These are phyloP conservation scores for Penicillium palitans DNA, from an alignment of 2,329 filamentous ascomycete genomes.

Conservation along the genomic window DNA sequence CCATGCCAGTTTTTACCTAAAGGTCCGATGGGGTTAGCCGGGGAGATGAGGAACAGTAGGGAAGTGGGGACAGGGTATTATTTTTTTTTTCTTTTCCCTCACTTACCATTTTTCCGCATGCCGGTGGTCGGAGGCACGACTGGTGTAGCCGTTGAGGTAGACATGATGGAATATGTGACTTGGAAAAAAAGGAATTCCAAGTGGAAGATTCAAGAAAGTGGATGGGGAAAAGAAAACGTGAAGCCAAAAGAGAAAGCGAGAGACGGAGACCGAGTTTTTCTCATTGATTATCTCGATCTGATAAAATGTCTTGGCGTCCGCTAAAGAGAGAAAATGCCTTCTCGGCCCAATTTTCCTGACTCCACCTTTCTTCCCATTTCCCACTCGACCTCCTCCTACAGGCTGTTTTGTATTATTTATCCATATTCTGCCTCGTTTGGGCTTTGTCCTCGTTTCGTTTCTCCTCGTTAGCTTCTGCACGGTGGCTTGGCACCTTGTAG, in stretches of 20 bases:
- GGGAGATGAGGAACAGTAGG: slow-evolving; percentile 14
- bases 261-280: slow-evolving; percentile 13
- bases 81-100: slow-evolving; percentile 1
- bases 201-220: background rate
- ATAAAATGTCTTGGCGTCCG: slow-evolving; percentile 43
- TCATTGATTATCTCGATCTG: slow-evolving; percentile 42
- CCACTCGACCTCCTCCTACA: slow-evolving; percentile 4
- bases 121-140: slow-evolving; percentile 48
- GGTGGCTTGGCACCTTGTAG: slow-evolving; percentile 16
- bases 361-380: slow-evolving; percentile 10
- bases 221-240: slow-evolving; percentile 1
- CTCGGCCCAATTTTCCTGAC: slow-evolving; percentile 10
- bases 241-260: slow-evolving; percentile 6
- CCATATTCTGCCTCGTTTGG: background rate
- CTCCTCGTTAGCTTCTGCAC: slow-evolving; percentile 7
- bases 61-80: slow-evolving; percentile 12
- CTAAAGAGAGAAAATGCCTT: slow-evolving; percentile 18
- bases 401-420: background rate
- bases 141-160: slow-evolving; percentile 35
- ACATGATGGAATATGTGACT: slow-evolving; percentile 44
- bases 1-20: slow-evolving; percentile 94
- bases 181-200: background rate
- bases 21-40: slow-evolving; percentile 21
- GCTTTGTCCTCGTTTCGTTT: slow-evolving; percentile 1
- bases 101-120: slow-evolving; percentile 80